Evolutionary conservation across 768 basidiomycete species (phyloP), one percentile per base, ranked within the genome.

Genomic region (Auriscalpium vulgare): DNA sequence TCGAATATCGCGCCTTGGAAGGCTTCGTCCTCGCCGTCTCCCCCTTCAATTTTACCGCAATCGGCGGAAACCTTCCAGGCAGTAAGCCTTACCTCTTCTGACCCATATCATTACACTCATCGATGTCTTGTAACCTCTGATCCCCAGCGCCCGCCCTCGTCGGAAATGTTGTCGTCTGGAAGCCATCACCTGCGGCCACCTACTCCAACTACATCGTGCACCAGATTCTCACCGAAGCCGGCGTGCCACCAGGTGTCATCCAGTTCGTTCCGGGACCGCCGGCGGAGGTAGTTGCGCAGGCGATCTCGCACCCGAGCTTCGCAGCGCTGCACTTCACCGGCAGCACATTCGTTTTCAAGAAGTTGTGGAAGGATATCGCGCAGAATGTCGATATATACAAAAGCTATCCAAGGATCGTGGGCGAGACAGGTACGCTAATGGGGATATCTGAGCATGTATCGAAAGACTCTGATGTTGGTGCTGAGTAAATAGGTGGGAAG

Each of bases 21-120:
- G 97, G 97, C 21, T 99, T 99, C 74, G 91, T 98, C 23, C 81
- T 98, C 50, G 97, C 97, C 13, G 89, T 98, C 43, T 94, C 97
- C 8, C 97, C 97, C 0, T 98, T 99, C 78, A 99, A 99, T 73
- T 95, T 94, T 68, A 97, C 95, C 36, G 95, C 95, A 29, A 99
- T 99, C 60, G 95, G 93, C 43, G 97, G 92, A 13, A 99, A 99
- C 71, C 88, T 98, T 37, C 82, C 87, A 8, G 88, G 82, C 70
- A 71, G 85, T 81, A 54, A 52, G 76, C 68, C 13, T 38, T 19
- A 5, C 11, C 16, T 10, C 14, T 57, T 23, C 2, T 43, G 10
- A 29, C 29, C 29, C 2, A 29, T 29, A 29, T 3, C 2, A 29
- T 10, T 1, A 17, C 49, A 47, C 34, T 49, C 14, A 3, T 17